Conservation (phyloP, 306 rosid species). For the Neltuma alba region DNA sequence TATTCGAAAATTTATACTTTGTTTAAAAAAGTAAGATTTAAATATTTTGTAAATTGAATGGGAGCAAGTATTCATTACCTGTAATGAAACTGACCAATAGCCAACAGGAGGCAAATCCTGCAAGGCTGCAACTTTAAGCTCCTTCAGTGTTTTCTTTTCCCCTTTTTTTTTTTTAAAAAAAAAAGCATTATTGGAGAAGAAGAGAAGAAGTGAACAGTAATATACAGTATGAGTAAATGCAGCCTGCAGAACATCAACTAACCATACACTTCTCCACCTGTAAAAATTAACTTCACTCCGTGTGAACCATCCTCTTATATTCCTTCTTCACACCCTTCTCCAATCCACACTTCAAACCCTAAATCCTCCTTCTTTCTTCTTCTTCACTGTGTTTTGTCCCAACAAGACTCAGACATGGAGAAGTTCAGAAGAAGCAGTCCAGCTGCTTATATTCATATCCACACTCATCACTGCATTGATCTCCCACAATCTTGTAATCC, state of each 20-base stretch:
- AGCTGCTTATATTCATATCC: slow-evolving; percentile 45
- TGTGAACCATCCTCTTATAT: slow-evolving; percentile 48
- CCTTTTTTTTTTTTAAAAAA: neutral
- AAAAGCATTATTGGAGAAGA: slow-evolving; percentile 15
- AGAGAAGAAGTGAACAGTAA: slow-evolving; percentile 37
- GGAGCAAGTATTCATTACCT: neutral
- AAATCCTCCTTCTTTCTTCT: slow-evolving; percentile 6
- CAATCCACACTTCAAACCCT: slow-evolving; percentile 38
- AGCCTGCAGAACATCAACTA: slow-evolving; percentile 71
- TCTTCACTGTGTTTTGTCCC: slow-evolving; percentile 10
- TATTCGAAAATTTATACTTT: too few relatives aligned
- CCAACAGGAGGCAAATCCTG: neutral
- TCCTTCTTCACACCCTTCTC: slow-evolving; percentile 36
- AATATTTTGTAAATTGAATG: neutral
- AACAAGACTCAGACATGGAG: slow-evolving; percentile 42
- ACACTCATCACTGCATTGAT: slow-evolving; percentile 54
- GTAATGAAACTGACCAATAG: neutral
- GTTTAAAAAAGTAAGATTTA: too few relatives aligned
- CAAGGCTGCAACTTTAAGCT: neutral
- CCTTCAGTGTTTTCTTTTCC: neutral
- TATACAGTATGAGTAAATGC: slow-evolving; percentile 63
- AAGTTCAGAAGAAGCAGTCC: slow-evolving; percentile 38
- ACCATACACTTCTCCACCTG: slow-evolving; percentile 73
- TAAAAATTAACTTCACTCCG: slow-evolving; percentile 62
- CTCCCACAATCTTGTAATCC: slow-evolving; percentile 59